Evolutionary conservation across 169 alveolate genomes (phyloP), one percentile per base, ranked within the genome.

Genomic region (Plasmodium falciparum): DNA sequence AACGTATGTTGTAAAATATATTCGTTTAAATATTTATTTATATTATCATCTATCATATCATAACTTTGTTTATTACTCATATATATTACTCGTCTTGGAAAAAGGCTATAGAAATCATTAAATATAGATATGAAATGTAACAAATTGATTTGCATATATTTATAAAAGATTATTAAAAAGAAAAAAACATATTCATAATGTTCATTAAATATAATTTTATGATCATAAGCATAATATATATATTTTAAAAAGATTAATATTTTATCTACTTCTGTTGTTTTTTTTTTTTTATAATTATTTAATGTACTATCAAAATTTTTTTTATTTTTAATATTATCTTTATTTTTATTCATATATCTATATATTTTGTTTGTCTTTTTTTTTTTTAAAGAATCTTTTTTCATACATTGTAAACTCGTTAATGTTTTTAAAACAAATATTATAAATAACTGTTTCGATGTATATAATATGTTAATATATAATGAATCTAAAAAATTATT

Each of bases 121-220:
- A 83, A 69, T 20, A 83, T 83, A 2, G 91, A 54, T n/a, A 47
- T 83, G 24, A 83, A 83, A 72, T 83, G 73, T 33, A 83, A 24
- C 45, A 83, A 72, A 62, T 83, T 83, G 43, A 54, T 69, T 15
- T 83, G 24, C 49, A 83, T 83, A 29, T 83, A 58, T 49, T 69
- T 83, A 63, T 83, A 83, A 17, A 83, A 83, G 50, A 83, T 67
- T 13, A 83, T 59, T 62, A 83, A 62, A 83, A 83, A 69, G 20
- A 83, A 67, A 54, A 69, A 69, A 5, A 73, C 39, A 49, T 47
- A 83, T 24, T 83, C 85, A 50, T 83, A 83, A 69, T 69, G 73
- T 43, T 69, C 70, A 43, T 73, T 83, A 45, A 83, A 24, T 11
- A 83, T 83, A 6, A 58, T 26, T 83, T 49, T 83, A 17, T 83